These are phyloP conservation scores for Barnettozyma sucrosica DNA, from an alignment of 805 yeast genomes.

Conservation along the genomic window DNA sequence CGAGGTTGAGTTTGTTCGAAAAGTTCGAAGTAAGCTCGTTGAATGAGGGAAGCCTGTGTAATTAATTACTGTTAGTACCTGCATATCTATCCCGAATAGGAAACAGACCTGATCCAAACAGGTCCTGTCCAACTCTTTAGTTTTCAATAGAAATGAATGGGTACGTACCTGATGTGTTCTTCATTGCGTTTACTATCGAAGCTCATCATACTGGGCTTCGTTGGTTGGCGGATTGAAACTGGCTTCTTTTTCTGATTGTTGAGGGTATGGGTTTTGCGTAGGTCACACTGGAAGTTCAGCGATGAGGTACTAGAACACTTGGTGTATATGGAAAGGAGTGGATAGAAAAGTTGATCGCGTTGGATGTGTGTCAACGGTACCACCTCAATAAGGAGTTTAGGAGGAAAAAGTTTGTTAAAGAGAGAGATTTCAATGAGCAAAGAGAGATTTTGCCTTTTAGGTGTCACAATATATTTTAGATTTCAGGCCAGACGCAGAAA, in stretches of 20 bases:
- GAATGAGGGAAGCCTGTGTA: slow-evolving; percentile 24
- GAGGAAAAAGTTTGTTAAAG: not conserved
- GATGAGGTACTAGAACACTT: not conserved
- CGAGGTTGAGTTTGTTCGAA: slow-evolving; percentile 1
- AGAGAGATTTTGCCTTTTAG: not conserved
- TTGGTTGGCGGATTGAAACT: not conserved
- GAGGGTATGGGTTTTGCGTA: not conserved
- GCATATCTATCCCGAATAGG: slow-evolving; percentile 4
- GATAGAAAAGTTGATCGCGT: not conserved
- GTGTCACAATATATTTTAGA: not conserved
- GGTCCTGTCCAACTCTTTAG: not conserved
- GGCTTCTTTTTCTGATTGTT: not conserved
- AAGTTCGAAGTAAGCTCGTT: slow-evolving; percentile 20
- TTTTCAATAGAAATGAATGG: not conserved
- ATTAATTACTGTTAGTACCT: slow-evolving; percentile 14
- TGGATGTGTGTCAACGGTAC: not conserved
- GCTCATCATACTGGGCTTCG: slow-evolving; percentile 9
- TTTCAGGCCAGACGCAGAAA: not conserved
- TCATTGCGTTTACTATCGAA: slow-evolving; percentile 6
- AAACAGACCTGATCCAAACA: slow-evolving; percentile 5
- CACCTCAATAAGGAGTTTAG: not conserved
- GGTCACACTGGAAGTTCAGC: not conserved
- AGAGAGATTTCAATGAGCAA: not conserved
- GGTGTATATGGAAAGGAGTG: not conserved
- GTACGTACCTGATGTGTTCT: slow-evolving; percentile 9